phyloP scores from a whole-genome alignment of 441 rosid species.

The Mallotus repandus region DNA sequence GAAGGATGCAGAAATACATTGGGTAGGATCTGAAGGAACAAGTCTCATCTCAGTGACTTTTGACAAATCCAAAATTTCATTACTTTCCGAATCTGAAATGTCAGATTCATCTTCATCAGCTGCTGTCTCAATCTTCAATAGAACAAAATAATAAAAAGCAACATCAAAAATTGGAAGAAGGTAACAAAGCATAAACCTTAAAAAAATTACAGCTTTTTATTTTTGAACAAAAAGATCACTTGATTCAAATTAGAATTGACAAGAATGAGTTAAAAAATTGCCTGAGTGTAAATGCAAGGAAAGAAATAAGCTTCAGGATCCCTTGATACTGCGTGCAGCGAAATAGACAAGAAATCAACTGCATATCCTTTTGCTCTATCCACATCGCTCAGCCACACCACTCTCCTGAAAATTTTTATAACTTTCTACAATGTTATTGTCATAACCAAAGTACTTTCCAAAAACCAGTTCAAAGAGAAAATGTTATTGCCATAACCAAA shows the following conservation, averaged over 20 bases:
- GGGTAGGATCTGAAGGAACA: constrained; percentile 80
- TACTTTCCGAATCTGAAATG: constrained; percentile 55
- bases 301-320: constrained; percentile 81
- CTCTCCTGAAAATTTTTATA: constrained; percentile 45
- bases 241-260: no score
- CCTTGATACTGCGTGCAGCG: constrained; percentile 85
- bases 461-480: no score
- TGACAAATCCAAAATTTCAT: constrained; percentile 50
- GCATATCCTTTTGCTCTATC: constrained; percentile 73
- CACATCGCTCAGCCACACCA: constrained; percentile 81
- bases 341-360: constrained; percentile 76
- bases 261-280: constrained; percentile 2
- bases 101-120: constrained; percentile 56
- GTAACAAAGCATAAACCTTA: no score
- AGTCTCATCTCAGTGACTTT: constrained; percentile 86
- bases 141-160: neutral
- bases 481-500: neutral
- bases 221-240: no score
- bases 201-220: no score
- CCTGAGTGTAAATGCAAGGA: constrained; percentile 93
- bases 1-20: constrained; percentile 40
- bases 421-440: neutral
- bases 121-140: constrained; percentile 69
- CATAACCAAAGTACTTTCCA: no score
- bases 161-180: neutral